A percentile compares a stretch with the other conserved stretches of the same genome.
These are phyloP conservation scores for Paramyrothecium roridum DNA, from an alignment of 2,329 filamentous ascomycete genomes.

Conservation along the genomic window DNA sequence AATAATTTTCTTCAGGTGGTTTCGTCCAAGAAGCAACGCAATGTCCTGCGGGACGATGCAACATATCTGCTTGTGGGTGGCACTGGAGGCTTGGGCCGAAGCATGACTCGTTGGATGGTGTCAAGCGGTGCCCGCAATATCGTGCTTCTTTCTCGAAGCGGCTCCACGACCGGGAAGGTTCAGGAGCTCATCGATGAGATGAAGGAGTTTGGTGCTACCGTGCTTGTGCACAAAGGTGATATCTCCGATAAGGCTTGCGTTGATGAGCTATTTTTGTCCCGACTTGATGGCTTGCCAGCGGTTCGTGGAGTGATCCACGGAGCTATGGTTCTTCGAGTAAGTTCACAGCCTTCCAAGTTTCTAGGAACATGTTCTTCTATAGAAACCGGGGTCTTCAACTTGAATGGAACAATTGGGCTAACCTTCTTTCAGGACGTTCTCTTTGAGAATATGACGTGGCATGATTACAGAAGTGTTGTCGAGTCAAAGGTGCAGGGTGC, in stretches of 20 bases:
- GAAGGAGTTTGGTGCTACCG: background rate
- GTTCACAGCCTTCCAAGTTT: background rate
- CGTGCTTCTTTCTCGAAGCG: background rate
- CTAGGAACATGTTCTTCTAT: background rate
- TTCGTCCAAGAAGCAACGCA: background rate
- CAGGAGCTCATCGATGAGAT: background rate
- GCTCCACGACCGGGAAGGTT: background rate
- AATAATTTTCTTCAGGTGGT: background rate
- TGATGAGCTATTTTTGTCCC: background rate
- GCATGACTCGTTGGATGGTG: constrained; percentile 4
- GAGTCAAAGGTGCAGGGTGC: background rate
- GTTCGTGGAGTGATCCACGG: constrained; percentile 11
- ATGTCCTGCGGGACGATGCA: background rate
- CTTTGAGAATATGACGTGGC: background rate
- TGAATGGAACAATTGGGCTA: background rate
- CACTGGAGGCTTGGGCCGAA: constrained; percentile 5
- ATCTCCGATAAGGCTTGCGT: constrained; percentile 2
- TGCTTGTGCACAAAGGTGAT: background rate
- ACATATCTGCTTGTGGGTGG: constrained; percentile 8
- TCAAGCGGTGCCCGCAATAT: background rate
- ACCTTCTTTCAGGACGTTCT: background rate
- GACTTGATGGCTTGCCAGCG: background rate
- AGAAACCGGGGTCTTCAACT: too few relatives aligned
- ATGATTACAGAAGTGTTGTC: background rate
- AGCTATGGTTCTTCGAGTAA: constrained; percentile 15